phyloP scores from a whole-genome alignment of 2,329 filamentous ascomycete species.

The Rosellinia necatrix region DNA sequence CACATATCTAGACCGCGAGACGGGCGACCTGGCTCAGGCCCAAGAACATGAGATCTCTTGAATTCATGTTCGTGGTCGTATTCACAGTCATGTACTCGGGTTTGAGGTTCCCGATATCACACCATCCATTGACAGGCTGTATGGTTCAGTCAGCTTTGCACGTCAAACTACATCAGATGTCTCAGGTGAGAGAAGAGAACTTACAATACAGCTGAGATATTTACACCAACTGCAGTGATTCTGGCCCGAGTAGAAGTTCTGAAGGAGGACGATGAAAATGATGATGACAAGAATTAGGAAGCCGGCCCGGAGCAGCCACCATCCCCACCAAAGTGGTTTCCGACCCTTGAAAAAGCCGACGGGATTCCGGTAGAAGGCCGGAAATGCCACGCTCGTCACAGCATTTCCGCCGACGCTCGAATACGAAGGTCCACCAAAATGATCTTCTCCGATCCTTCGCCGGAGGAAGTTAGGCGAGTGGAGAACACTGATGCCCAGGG shows the following conservation, averaged over 20 bases:
- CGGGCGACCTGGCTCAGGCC: conserved; percentile 27
- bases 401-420: conserved; percentile 62
- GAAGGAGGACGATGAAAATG: conserved; percentile 82
- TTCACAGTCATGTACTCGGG: conserved; percentile 27
- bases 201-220: conserved; percentile 88
- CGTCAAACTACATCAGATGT: background rate
- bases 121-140: conserved; percentile 42
- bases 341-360: conserved; percentile 87
- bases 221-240: conserved; percentile 90
- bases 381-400: conserved; percentile 50
- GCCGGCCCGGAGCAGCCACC: conserved; percentile 86
- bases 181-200: conserved; percentile 45
- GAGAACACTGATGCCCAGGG: conserved; percentile 82
- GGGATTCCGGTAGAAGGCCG: conserved; percentile 64
- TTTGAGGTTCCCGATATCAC: conserved; percentile 38
- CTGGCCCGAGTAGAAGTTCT: conserved; percentile 86
- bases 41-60: conserved; percentile 29
- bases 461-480: conserved; percentile 85
- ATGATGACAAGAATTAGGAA: conserved; percentile 80
- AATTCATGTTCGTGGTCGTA: conserved; percentile 23
- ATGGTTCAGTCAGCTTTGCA: conserved; percentile 9
- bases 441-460: conserved; percentile 70
- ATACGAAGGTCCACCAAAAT: conserved; percentile 62
- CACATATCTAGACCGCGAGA: conserved; percentile 11
- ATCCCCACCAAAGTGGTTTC: conserved; percentile 94